Percentiles rank a stretch among this genome's conserved stretches.
phyloP scores from a whole-genome alignment of 352 stramenopile genomes.

The Globisporangium barbulae region DNA sequence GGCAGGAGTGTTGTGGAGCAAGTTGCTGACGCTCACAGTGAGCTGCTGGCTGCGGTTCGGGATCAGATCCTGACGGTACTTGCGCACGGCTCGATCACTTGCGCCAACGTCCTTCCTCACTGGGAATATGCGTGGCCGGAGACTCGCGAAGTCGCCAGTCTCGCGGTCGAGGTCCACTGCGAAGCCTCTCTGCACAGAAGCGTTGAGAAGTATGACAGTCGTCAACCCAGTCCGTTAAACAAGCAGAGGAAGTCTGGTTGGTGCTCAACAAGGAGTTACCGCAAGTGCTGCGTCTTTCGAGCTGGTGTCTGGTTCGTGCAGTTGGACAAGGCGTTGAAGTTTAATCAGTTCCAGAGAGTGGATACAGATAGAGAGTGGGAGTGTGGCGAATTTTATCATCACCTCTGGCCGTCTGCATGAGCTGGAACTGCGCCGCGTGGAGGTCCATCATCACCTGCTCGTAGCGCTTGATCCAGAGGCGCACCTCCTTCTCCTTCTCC shows the following conservation, averaged over 20 bases:
- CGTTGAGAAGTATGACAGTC: neutral
- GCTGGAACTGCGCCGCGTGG: slow-evolving; percentile 65
- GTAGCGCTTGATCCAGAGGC: slow-evolving; percentile 75
- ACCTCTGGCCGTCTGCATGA: slow-evolving; percentile 66
- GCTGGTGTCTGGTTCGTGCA: slow-evolving; percentile 40
- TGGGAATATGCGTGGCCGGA: slow-evolving; percentile 36
- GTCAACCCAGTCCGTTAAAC: no score
- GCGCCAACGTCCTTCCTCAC: slow-evolving; percentile 46
- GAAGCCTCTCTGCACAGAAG: slow-evolving; percentile 37
- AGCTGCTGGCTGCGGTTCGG: slow-evolving; percentile 48
- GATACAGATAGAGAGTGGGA: neutral
- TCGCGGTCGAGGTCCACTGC: slow-evolving; percentile 44
- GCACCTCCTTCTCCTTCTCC: slow-evolving; percentile 52
- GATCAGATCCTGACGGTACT: slow-evolving; percentile 64
- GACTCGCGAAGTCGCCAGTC: slow-evolving; percentile 21
- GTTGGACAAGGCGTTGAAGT: neutral
- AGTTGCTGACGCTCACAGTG: slow-evolving; percentile 36
- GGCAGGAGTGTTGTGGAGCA: slow-evolving; percentile 6
- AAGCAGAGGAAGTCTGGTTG: neutral
- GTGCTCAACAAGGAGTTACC: slow-evolving; percentile 20
- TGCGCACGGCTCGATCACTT: slow-evolving; percentile 63
- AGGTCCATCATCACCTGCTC: slow-evolving; percentile 86
- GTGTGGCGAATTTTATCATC: neutral
- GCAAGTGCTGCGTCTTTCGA: slow-evolving; percentile 60
- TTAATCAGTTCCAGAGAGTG: neutral